Percentiles rank a stretch among this genome's conserved stretches.
These are phyloP conservation scores for Fusarium keratoplasticum DNA, from an alignment of 2,329 filamentous ascomycete species.

Conservation along the genomic window DNA sequence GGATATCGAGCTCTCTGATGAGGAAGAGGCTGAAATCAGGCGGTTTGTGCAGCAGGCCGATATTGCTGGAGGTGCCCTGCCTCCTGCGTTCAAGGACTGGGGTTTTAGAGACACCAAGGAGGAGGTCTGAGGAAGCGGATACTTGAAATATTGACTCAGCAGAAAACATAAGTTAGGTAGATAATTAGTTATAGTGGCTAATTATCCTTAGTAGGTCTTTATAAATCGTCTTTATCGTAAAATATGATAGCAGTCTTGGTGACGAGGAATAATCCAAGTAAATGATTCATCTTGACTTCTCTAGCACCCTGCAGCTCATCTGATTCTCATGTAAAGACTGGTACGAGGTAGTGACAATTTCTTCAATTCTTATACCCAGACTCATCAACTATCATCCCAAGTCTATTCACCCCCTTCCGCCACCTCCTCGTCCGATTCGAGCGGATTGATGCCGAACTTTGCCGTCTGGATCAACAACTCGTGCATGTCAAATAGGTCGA, in stretches of 20 bases:
- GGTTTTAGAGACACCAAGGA: constrained; percentile 8
- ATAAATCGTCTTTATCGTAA: neutral
- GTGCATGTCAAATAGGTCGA: neutral
- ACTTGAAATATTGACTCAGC: neutral
- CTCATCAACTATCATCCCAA: neutral
- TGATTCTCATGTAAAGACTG: neutral
- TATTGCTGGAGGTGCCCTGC: constrained; percentile 6
- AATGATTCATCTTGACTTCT: neutral
- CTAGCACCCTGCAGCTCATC: neutral
- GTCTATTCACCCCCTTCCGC: neutral
- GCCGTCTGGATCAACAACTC: neutral
- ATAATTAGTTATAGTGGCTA: neutral
- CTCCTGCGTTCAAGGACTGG: neutral
- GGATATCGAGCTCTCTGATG: constrained; percentile 43
- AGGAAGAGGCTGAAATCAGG: constrained; percentile 47
- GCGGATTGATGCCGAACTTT: neutral
- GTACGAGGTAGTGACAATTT: neutral
- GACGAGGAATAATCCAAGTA: neutral
- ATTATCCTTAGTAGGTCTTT: neutral
- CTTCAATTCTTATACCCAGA: neutral
- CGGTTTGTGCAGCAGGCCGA: constrained; percentile 16
- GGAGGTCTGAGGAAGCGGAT: neutral
- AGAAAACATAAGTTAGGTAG: neutral
- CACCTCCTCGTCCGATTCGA: neutral
- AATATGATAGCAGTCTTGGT: neutral